Percentiles rank a stretch among this genome's conserved stretches.
These are phyloP conservation scores for Saccharomycopsis schoenii DNA, from an alignment of 805 yeast genomes.

Conservation along the genomic window DNA sequence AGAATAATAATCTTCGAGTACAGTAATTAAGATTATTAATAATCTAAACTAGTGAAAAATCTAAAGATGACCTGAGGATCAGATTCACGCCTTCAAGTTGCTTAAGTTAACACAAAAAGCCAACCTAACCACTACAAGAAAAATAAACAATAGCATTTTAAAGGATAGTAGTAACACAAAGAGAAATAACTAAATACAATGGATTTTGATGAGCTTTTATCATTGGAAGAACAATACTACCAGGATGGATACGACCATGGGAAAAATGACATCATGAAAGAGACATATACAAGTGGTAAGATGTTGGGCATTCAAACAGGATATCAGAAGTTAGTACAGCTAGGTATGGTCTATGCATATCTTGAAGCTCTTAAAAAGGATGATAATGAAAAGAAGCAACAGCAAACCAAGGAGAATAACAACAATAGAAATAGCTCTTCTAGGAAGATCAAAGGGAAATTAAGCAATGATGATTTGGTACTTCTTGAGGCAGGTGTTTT, in stretches of 20 bases:
- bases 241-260: constrained; percentile 16
- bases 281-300: constrained; percentile 15
- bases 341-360: constrained; percentile 14
- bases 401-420: not conserved
- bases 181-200: not conserved
- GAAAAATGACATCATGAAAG: constrained; percentile 6
- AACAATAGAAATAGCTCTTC: not conserved
- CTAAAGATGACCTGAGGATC: too few species aligned
- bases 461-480: constrained; percentile 4
- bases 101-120: too few species aligned
- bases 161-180: too few species aligned
- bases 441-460: constrained; percentile 6
- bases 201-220: constrained; percentile 6
- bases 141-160: too few species aligned
- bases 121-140: too few species aligned
- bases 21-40: too few species aligned
- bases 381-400: not conserved
- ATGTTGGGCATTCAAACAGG: constrained; percentile 19
- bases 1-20: too few species aligned
- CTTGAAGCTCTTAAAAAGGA: constrained; percentile 1
- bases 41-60: too few species aligned
- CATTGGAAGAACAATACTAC: constrained; percentile 11
- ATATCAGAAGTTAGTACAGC: constrained; percentile 12
- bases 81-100: too few species aligned
- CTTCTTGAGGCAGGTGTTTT: not conserved